Base-by-base conservation (phyloP, 73 alveolate species). In the Paramecium sexaurelia region DNA sequence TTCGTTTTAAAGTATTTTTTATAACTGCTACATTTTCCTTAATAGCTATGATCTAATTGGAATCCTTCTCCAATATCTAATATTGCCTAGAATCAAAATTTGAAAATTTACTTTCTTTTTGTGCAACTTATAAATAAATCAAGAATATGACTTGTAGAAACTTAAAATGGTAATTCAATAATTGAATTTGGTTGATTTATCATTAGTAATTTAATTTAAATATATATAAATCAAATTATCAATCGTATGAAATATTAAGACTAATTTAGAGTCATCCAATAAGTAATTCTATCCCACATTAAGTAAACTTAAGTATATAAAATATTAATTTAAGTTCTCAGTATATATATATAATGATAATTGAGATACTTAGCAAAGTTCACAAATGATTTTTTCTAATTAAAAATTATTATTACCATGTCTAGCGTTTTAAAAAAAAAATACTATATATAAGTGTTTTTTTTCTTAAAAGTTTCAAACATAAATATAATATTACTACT, bases 11-110 rank as follows among this genome's bases (percentile, higher is more conserved):
- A 27, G 86, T 71, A 71, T 71, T 71, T 17, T 71, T 71, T 0
- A 71, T 17, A n/a, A 71, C 86, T 27, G 86, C 86, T 33, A 71
- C 86, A 71, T 71, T 71, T 71, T 71, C 86, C 56, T 71, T 71
- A 9, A 71, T 71, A 4, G 86, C 57, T 35, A 71, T 71, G 9
- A 71, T 71, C 15, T 71, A 40, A 71, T 71, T 71, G 3, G 37
- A 71, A 71, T 71, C 86, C 29, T 71, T 71, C 22, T 71, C 57
- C 17, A 71, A 36, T 71, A 71, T 36, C 35, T 71, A 15, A 37
- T 33, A 71, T 71, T 71, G 15, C 35, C 86, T 71, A 71, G 10
- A 11, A n/a, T 27, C 1, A 8, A 8, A 35, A 15, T 32, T 20
- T 71, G 1, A 71, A 35, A 51, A 51, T 51, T n/a, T 71, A 71